Conservation (phyloP, 495 filamentous ascomycete species). For the Paragyromitra xinjiangensis region DNA sequence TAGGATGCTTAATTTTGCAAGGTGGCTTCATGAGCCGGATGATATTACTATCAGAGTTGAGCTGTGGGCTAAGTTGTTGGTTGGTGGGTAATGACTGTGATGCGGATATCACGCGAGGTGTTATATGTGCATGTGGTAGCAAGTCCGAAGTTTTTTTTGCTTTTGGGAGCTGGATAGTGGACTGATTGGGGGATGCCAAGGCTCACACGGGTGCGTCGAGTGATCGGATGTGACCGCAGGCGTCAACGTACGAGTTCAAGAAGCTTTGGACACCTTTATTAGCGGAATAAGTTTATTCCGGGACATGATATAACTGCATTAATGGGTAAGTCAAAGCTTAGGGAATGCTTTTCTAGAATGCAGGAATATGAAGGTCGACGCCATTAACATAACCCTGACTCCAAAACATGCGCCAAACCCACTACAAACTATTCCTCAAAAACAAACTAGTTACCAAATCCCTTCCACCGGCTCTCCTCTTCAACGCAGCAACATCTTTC, state of each 20-base stretch:
- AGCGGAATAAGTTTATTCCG: not conserved
- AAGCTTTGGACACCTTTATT: not conserved
- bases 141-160: not conserved
- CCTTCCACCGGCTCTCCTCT: not conserved
- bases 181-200: not conserved
- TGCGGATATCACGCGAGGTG: not conserved
- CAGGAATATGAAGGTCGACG: not conserved
- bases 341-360: not conserved
- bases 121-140: not conserved
- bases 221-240: conserved; percentile 4
- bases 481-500: not conserved
- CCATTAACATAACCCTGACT: no score
- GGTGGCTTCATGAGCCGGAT: not conserved
- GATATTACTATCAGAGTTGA: not conserved
- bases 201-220: not conserved
- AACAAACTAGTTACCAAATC: conserved; percentile 8
- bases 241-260: not conserved
- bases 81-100: not conserved
- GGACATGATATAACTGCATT: not conserved
- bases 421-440: conserved; percentile 11
- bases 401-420: not conserved
- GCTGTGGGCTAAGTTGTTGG: not conserved
- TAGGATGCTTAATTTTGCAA: not conserved
- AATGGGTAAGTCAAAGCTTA: not conserved
- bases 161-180: not conserved